Evolutionary conservation across 306 rosid species (phyloP).

Genomic region (Styphnolobium japonicum): DNA sequence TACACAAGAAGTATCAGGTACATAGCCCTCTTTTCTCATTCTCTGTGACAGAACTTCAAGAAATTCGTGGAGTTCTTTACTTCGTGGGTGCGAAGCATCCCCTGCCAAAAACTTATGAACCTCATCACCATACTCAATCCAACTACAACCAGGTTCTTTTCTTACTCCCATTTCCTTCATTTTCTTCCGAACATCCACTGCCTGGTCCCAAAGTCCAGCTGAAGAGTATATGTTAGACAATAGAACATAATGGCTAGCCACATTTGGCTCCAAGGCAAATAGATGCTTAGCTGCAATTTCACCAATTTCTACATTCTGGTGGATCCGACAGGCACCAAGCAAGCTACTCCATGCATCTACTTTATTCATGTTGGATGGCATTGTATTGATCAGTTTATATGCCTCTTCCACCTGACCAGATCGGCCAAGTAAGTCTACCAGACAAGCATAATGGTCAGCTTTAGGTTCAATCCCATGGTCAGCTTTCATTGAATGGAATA

Average conservation of each 20-base stretch:
- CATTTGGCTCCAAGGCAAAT: slow-evolving; percentile 68
- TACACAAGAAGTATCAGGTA: slow-evolving; percentile 86
- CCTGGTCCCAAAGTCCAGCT: slow-evolving; percentile 73
- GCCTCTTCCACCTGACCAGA: slow-evolving; percentile 75
- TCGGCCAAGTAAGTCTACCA: slow-evolving; percentile 90
- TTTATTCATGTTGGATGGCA: slow-evolving; percentile 58
- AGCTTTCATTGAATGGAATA: slow-evolving; percentile 65
- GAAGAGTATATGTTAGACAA: slow-evolving; percentile 82
- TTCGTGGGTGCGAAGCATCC: slow-evolving; percentile 73
- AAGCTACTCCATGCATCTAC: slow-evolving; percentile 89
- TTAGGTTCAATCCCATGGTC: slow-evolving; percentile 59
- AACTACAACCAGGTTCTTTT: slow-evolving; percentile 91
- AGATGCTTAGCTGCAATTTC: slow-evolving; percentile 69
- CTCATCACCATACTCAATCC: slow-evolving; percentile 80
- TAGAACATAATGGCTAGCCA: slow-evolving; percentile 83
- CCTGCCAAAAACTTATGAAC: slow-evolving; percentile 87
- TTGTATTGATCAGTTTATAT: slow-evolving; percentile 50
- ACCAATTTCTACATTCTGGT: slow-evolving; percentile 65
- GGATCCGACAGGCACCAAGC: slow-evolving; percentile 75
- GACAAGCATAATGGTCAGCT: slow-evolving; percentile 79
- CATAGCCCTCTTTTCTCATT: slow-evolving; percentile 84
- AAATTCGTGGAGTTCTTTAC: slow-evolving; percentile 59
- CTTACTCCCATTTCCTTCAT: slow-evolving; percentile 83
- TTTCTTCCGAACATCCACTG: slow-evolving; percentile 64
- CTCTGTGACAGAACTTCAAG: slow-evolving; percentile 56